A percentile compares a stretch with the other conserved stretches of the same genome.
phyloP scores from a whole-genome alignment of 1,139 yeast species.

The Pichia sp. region DNA sequence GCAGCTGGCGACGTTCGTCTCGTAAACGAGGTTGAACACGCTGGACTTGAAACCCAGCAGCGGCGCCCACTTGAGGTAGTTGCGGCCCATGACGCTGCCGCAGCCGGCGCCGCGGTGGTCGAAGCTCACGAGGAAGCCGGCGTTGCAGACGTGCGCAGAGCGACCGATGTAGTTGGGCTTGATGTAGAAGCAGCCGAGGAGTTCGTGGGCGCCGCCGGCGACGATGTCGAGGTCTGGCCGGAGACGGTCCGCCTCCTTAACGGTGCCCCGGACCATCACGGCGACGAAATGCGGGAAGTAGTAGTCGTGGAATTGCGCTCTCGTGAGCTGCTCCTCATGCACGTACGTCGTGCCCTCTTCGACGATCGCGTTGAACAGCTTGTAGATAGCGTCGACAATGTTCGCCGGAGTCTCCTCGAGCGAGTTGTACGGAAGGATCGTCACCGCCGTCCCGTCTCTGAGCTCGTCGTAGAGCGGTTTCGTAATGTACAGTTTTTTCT shows the following conservation, averaged over 20 bases:
- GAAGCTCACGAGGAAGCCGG: conserved; percentile 64
- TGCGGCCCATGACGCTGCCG: conserved; percentile 58
- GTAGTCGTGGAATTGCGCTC: conserved; percentile 37
- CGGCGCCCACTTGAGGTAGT: conserved; percentile 64
- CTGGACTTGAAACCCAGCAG: conserved; percentile 67
- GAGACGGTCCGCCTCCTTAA: neutral
- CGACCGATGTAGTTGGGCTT: conserved; percentile 78
- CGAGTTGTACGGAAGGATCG: conserved; percentile 75
- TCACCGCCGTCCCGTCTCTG: conserved; percentile 44
- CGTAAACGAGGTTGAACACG: conserved; percentile 80
- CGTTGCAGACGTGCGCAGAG: conserved; percentile 76
- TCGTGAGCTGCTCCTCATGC: conserved; percentile 30
- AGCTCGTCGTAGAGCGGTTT: conserved; percentile 33
- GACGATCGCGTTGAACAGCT: conserved; percentile 43
- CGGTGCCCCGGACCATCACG: conserved; percentile 39
- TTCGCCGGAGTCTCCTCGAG: conserved; percentile 38
- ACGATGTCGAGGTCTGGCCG: neutral
- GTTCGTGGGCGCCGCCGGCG: conserved; percentile 22
- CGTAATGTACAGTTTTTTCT: conserved; percentile 29
- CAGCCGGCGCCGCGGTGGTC: conserved; percentile 53
- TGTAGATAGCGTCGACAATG: conserved; percentile 35
- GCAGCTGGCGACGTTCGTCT: conserved; percentile 61
- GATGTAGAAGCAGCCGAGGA: conserved; percentile 67
- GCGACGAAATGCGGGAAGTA: conserved; percentile 47
- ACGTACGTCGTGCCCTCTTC: conserved; percentile 53